Conservation (phyloP, 2,329 filamentous ascomycete genomes). For the Fonsecaea multimorphosa region DNA sequence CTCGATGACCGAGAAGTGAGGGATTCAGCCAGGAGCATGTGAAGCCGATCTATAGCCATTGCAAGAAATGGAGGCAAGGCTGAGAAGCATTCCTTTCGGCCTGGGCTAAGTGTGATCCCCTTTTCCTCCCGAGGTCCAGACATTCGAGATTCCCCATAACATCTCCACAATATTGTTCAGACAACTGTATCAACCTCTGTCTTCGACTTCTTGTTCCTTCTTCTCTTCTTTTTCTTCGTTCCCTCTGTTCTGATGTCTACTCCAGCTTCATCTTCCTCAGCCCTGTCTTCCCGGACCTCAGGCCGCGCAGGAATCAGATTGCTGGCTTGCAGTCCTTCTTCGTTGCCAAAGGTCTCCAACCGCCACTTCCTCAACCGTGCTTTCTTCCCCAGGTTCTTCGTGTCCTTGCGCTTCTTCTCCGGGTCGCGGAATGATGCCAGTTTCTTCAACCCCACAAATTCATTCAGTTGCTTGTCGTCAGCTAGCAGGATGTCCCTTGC, state of each 20-base stretch:
- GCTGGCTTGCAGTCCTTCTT: slow-evolving; percentile 53
- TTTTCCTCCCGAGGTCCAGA: slow-evolving; percentile 2
- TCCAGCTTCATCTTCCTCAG: slow-evolving; percentile 43
- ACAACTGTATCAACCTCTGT: slow-evolving; percentile 14
- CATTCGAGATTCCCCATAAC: background rate
- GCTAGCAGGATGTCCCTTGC: slow-evolving; percentile 90
- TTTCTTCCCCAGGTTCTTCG: slow-evolving; percentile 91
- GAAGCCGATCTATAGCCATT: background rate
- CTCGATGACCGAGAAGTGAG: background rate
- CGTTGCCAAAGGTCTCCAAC: slow-evolving; percentile 68
- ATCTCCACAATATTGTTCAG: slow-evolving; percentile 9
- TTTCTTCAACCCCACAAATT: slow-evolving; percentile 93
- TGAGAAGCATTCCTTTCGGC: background rate
- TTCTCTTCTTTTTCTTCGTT: slow-evolving; percentile 54
- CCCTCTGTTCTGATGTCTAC: slow-evolving; percentile 51
- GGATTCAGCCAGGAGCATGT: background rate
- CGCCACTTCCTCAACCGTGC: slow-evolving; percentile 87
- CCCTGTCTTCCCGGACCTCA: slow-evolving; percentile 30
- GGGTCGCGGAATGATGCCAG: slow-evolving; percentile 85
- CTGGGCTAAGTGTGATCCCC: background rate
- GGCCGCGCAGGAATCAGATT: slow-evolving; percentile 31
- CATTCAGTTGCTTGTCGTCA: slow-evolving; percentile 82
- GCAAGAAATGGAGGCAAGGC: slow-evolving; percentile 1
- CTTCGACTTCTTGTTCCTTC: slow-evolving; percentile 48
- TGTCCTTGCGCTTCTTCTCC: slow-evolving; percentile 87